Evolutionary conservation across 2,329 filamentous ascomycete species (phyloP).

Genomic region (Calonectria naviculata): DNA sequence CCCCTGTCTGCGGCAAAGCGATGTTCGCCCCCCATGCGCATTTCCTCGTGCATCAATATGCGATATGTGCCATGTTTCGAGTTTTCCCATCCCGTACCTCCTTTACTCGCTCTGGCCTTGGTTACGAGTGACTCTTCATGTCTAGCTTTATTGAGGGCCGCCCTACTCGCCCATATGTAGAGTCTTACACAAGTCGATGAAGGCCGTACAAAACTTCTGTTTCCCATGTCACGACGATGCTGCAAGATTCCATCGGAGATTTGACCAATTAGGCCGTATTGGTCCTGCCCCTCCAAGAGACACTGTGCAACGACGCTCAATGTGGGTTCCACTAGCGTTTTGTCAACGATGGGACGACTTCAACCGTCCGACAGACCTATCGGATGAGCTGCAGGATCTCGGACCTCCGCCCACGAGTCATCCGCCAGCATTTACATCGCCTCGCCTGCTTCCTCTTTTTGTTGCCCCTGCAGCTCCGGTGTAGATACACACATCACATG

Average conservation of each 20-base stretch:
- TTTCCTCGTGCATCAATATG: not conserved
- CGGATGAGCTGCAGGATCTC: not conserved
- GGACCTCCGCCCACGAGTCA: not conserved
- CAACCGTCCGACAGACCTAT: not conserved
- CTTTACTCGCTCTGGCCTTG: not conserved
- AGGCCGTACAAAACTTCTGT: not conserved
- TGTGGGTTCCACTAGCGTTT: not conserved
- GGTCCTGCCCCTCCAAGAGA: not conserved
- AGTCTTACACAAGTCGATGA: not conserved
- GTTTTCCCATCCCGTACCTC: not conserved
- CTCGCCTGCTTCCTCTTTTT: not conserved
- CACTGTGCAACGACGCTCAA: not conserved
- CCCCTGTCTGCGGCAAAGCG: not conserved
- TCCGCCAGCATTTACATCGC: not conserved
- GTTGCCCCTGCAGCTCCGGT: not conserved
- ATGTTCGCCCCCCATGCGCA: not conserved
- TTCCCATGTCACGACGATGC: constrained; percentile 22
- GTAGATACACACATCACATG: constrained; percentile 9
- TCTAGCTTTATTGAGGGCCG: not conserved
- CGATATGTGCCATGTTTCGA: not conserved
- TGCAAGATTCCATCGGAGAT: constrained; percentile 20
- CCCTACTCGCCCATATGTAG: not conserved
- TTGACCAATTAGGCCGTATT: constrained; percentile 1
- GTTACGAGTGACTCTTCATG: not conserved
- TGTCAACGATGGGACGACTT: constrained; percentile 1